A percentile compares a stretch with the other conserved stretches of the same genome.
Evolutionary conservation across 1,284 basidiomycete species (phyloP).

Genomic region (Austropuccinia psidii): DNA sequence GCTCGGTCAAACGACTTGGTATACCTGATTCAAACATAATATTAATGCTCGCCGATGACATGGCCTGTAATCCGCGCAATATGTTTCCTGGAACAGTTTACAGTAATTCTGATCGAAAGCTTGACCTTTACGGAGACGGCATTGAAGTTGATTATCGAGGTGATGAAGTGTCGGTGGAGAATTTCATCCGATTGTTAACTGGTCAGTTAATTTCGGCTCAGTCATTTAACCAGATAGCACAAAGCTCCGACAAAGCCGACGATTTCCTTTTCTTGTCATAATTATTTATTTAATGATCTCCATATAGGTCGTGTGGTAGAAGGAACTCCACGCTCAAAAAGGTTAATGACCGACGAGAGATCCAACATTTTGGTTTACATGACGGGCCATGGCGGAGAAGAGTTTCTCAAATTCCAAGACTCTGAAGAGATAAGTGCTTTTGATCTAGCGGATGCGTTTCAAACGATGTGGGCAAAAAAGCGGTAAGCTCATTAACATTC

Average conservation of each 20-base stretch:
- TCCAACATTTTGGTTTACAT: conserved; percentile 96
- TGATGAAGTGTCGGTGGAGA: conserved; percentile 96
- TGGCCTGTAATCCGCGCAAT: conserved; percentile 87
- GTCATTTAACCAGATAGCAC: neutral
- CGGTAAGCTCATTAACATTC: conserved; percentile 54
- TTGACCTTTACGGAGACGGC: conserved; percentile 90
- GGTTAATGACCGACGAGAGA: conserved; percentile 79
- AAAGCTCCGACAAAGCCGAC: neutral
- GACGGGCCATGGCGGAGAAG: conserved; percentile 96
- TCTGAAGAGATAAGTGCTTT: conserved; percentile 95
- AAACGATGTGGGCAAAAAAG: conserved; percentile 97
- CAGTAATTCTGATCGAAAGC: conserved; percentile 63
- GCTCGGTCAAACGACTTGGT: conserved; percentile 92
- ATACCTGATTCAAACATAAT: conserved; percentile 98
- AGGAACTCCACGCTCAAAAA: conserved; percentile 75
- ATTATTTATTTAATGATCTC: neutral
- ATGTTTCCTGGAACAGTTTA: conserved; percentile 86
- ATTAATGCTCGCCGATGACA: conserved; percentile 96
- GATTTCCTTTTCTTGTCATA: neutral
- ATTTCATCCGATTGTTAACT: conserved; percentile 81
- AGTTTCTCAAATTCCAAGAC: conserved; percentile 98
- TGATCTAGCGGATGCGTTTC: conserved; percentile 91
- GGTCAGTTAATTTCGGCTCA: conserved; percentile 53
- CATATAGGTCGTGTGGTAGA: conserved; percentile 41
- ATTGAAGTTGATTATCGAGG: conserved; percentile 98